A percentile compares a stretch with the other conserved stretches of the same genome.
phyloP scores from a whole-genome alignment of 78 protist species.

The Polysphondylium violaceum region DNA sequence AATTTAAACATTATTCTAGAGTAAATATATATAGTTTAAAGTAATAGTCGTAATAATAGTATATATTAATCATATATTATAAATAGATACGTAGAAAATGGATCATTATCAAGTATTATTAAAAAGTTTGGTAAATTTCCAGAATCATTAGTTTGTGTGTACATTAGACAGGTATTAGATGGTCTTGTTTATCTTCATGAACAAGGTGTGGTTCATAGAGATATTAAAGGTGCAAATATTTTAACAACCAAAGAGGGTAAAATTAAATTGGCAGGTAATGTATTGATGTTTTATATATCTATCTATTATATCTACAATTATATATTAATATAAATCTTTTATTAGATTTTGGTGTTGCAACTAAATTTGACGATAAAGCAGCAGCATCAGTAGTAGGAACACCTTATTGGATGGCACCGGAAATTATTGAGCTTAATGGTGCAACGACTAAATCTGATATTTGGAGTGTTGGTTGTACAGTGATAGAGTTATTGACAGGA shows the following conservation, averaged over 20 bases:
- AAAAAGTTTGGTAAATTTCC: constrained; percentile 93
- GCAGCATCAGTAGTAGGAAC: constrained; percentile 92
- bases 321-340: background rate
- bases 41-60: background rate
- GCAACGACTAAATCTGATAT: constrained; percentile 84
- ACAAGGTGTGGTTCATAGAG: constrained; percentile 93
- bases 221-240: constrained; percentile 90
- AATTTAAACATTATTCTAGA: constrained; percentile 93
- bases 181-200: constrained; percentile 93
- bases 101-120: constrained; percentile 90
- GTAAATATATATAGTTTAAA: constrained; percentile 57
- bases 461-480: constrained; percentile 97
- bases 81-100: constrained; percentile 91
- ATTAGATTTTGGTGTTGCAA: constrained; percentile 97
- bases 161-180: constrained; percentile 91
- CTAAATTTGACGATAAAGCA: constrained; percentile 82
- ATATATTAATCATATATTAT: background rate
- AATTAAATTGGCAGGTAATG: constrained; percentile 80
- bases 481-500: constrained; percentile 97
- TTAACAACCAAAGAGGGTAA: constrained; percentile 81
- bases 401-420: constrained; percentile 93
- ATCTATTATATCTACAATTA: background rate
- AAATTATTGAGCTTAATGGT: constrained; percentile 91
- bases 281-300: background rate
- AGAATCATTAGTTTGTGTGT: constrained; percentile 91